Evolutionary conservation across 2,329 filamentous ascomycete species (phyloP), one percentile per base, ranked within the genome.

Genomic region (Penicillium aurantiogriseum): DNA sequence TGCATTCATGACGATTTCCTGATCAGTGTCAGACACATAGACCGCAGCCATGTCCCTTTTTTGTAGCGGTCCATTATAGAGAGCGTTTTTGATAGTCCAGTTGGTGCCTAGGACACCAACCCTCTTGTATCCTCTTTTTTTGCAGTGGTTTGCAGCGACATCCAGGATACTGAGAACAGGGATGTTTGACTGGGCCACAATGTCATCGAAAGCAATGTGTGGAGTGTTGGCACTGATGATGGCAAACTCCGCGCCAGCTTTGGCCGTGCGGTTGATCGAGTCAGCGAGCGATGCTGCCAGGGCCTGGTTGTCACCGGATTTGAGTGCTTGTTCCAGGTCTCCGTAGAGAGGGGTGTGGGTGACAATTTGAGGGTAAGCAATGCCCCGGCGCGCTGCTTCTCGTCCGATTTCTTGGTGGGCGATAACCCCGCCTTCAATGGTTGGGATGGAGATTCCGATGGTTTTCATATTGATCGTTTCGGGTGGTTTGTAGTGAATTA

Each of bases 401-500:
- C 56, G 51, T 29, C 56, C 58, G 4, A 58, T 57, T 38, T 60
- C 50, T 46, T 58, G 58, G 29, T 54, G 54, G 19, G 45, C 50
- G 17, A 58, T 48, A 7, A 57, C 58, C 8, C 54, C 46, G 3
- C 51, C 52, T 54, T 58, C 52, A 13, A 58, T 56, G n/a, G 56
- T 56, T 15, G 52, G 56, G 31, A 58, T 58, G 25, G 47, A 58
- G 23, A 58, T 58, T 44, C 56, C 58, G 31, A 60, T 58, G 5
- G 51, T 55, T 25, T 59, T 59, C 57, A 59, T 57, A 1, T 42
- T 36, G 33, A n/a, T 1, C 13, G 1, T 25, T n/a, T 13, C 4
- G 1, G 7, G 5, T 7, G 19, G 17, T 3, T 38, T 31, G 17
- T 6, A 29, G 6, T 29, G 3, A 10, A 5, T 11, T 8, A 21